Conservation (phyloP, 192 early-diverging fungal species). For the Backusella mclennaniae region DNA sequence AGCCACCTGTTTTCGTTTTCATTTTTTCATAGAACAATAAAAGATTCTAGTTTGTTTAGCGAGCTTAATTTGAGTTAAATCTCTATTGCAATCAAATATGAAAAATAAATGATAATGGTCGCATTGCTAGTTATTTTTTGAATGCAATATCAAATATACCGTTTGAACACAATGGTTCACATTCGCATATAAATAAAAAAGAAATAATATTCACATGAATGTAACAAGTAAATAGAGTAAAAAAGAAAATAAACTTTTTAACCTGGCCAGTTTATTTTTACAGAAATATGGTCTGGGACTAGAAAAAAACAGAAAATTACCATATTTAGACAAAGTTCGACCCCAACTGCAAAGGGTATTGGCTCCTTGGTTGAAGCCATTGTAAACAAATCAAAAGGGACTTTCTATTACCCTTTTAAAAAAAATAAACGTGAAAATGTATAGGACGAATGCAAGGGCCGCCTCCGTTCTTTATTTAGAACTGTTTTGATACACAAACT, state of each 20-base stretch:
- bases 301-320: constrained; percentile 1
- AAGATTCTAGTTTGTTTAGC: too few relatives aligned
- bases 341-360: not conserved
- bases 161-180: too few relatives aligned
- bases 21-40: too few relatives aligned
- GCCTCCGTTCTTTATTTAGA: not conserved
- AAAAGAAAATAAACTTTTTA: not conserved
- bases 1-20: too few relatives aligned
- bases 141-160: too few relatives aligned
- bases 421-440: not conserved
- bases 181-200: not conserved
- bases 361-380: not conserved
- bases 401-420: not conserved
- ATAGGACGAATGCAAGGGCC: not conserved
- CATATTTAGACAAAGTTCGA: not conserved
- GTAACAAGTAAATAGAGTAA: not conserved
- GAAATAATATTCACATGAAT: not conserved
- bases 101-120: too few relatives aligned
- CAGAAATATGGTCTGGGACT: not conserved
- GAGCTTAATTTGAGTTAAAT: too few relatives aligned
- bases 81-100: too few relatives aligned
- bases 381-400: not conserved
- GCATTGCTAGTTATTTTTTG: too few relatives aligned
- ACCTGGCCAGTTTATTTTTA: not conserved
- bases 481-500: not conserved